These are phyloP conservation scores for Boeremia exigua DNA, from an alignment of 2,329 filamentous ascomycete species.

Conservation along the genomic window DNA sequence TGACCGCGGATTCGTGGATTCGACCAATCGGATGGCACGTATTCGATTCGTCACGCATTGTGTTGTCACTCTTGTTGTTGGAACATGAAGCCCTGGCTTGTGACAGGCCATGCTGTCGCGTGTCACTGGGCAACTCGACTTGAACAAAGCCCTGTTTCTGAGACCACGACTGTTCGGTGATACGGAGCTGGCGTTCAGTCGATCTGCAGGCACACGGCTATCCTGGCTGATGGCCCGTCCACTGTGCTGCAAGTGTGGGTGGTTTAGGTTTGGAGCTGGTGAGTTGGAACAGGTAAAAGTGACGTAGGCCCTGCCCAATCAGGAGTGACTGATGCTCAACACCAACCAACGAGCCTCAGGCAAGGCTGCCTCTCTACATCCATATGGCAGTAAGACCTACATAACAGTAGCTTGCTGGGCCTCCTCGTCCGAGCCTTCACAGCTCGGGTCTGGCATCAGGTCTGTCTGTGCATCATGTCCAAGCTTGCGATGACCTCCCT, in stretches of 20 bases:
- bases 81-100: conserved; percentile 8
- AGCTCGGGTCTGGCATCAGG: neutral
- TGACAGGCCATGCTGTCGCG: conserved; percentile 13
- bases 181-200: neutral
- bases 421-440: neutral
- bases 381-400: neutral
- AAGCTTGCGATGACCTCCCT: neutral
- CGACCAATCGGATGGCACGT: conserved; percentile 25
- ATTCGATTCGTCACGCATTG: conserved; percentile 1
- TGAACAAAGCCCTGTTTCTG: neutral
- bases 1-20: conserved; percentile 11
- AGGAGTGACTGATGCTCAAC: conserved; percentile 5
- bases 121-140: conserved; percentile 15
- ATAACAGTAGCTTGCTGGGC: neutral
- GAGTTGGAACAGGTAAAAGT: neutral
- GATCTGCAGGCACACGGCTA: conserved; percentile 10
- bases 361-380: neutral
- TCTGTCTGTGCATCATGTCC: neutral
- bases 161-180: conserved; percentile 4
- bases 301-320: conserved; percentile 8
- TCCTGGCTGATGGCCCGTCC: neutral
- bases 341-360: neutral
- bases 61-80: conserved; percentile 6
- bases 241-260: neutral
- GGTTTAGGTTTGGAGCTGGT: conserved; percentile 5